Evolutionary conservation across 768 basidiomycete species (phyloP).

Genomic region (Pulveroboletus sp.): DNA sequence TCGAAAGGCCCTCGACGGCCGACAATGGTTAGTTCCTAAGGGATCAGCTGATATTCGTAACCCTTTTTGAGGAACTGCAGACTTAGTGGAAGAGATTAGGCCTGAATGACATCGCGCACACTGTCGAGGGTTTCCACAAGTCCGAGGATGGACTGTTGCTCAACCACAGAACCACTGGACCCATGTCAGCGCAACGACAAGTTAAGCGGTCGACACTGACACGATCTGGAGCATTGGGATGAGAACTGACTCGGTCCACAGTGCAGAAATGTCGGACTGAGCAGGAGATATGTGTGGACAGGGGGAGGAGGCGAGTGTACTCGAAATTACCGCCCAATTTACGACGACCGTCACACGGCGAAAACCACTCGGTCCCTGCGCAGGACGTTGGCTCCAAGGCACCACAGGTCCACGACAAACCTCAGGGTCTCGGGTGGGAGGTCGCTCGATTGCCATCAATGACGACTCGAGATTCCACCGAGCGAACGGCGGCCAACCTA

Average conservation of each 20-base stretch:
- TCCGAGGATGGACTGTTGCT: slow-evolving; percentile 29
- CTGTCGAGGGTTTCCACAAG: slow-evolving; percentile 31
- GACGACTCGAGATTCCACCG: too few species aligned
- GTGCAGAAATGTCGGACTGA: slow-evolving; percentile 14
- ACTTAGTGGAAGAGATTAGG: slow-evolving; percentile 28
- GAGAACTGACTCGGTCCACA: slow-evolving; percentile 32
- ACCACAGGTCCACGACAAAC: too few species aligned
- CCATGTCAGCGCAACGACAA: slow-evolving; percentile 38
- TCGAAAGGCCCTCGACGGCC: slow-evolving; percentile 38
- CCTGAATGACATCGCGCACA: slow-evolving; percentile 20
- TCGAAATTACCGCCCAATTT: too few species aligned
- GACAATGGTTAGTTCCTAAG: slow-evolving; percentile 34
- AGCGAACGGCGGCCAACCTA: too few species aligned
- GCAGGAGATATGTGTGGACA: slow-evolving; percentile 13
- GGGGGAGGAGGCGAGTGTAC: too few species aligned
- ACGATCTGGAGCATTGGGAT: background rate
- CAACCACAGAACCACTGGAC: slow-evolving; percentile 34
- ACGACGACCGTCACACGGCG: background rate
- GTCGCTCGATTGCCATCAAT: too few species aligned
- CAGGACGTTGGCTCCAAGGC: background rate
- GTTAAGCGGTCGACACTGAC: slow-evolving; percentile 6
- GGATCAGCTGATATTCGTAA: slow-evolving; percentile 31
- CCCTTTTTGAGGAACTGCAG: slow-evolving; percentile 37
- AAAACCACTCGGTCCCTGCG: background rate
- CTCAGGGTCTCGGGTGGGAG: too few species aligned